Evolutionary conservation across 352 stramenopile species (phyloP).

Genomic region (Thraustochytrium aureum): DNA sequence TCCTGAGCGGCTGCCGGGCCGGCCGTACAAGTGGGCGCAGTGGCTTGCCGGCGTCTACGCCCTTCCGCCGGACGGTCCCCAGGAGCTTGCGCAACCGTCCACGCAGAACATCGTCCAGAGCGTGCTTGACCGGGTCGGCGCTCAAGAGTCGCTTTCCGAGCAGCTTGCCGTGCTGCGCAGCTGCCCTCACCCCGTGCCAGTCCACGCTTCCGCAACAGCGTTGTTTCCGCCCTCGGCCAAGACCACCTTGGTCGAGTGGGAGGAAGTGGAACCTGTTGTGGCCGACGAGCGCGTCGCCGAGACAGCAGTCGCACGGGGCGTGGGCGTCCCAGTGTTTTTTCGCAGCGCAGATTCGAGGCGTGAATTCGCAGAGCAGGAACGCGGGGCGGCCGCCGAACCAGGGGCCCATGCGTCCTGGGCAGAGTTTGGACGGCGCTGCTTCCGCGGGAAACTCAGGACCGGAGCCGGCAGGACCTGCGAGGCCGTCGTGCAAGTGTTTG

Average conservation of each 20-base stretch:
- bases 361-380: not conserved
- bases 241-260: slow-evolving; percentile 29
- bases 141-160: slow-evolving; percentile 47
- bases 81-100: slow-evolving; percentile 12
- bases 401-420: slow-evolving; percentile 27
- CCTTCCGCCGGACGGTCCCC: slow-evolving; percentile 7
- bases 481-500: slow-evolving; percentile 43
- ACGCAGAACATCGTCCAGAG: slow-evolving; percentile 33
- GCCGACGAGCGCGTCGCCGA: slow-evolving; percentile 18
- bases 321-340: slow-evolving; percentile 27
- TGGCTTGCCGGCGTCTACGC: slow-evolving; percentile 44
- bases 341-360: not conserved
- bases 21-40: slow-evolving; percentile 51
- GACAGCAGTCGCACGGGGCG: not conserved
- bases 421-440: slow-evolving; percentile 42
- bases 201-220: slow-evolving; percentile 6
- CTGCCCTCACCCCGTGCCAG: slow-evolving; percentile 39
- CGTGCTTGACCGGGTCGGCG: slow-evolving; percentile 42
- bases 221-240: slow-evolving; percentile 19
- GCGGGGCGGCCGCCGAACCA: not conserved
- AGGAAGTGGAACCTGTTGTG: slow-evolving; percentile 4
- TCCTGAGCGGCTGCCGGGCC: not conserved
- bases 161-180: slow-evolving; percentile 29
- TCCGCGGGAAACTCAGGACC: slow-evolving; percentile 23
- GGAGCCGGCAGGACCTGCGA: not conserved